These are phyloP conservation scores for Porodaedalea pini DNA, from an alignment of 1,284 basidiomycete genomes.

Conservation along the genomic window DNA sequence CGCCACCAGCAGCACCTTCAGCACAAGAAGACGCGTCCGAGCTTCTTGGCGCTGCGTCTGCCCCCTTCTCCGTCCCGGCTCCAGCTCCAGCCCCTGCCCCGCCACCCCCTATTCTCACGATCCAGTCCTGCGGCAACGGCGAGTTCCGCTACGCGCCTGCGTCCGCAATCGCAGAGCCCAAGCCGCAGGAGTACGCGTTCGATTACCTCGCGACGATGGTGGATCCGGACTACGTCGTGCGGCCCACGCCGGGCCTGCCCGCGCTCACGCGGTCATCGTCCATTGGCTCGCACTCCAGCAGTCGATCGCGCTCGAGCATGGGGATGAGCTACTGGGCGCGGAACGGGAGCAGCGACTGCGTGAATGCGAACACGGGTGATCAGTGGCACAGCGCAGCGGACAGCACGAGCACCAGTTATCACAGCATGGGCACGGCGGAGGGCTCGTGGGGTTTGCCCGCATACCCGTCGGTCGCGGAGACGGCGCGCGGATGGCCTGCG, in stretches of 20 bases:
- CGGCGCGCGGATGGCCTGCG: background rate
- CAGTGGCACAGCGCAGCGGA: slow-evolving; percentile 6
- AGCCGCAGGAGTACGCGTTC: slow-evolving; percentile 8
- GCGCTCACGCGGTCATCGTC: slow-evolving; percentile 18
- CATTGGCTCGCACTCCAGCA: slow-evolving; percentile 17
- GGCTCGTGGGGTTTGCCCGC: background rate
- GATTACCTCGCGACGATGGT: slow-evolving; percentile 8
- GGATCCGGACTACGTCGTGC: background rate
- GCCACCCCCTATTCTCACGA: background rate
- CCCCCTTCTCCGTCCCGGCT: background rate
- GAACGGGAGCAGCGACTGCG: background rate
- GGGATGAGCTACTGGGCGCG: background rate
- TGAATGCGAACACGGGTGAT: background rate
- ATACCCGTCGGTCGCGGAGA: background rate
- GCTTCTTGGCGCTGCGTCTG: background rate
- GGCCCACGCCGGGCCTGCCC: slow-evolving; percentile 5
- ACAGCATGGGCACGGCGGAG: background rate
- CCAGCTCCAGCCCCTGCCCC: background rate
- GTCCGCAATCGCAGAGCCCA: background rate
- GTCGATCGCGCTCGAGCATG: slow-evolving; percentile 14
- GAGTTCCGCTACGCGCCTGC: background rate
- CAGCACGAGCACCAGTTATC: background rate
- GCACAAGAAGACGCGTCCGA: background rate
- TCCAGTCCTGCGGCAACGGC: background rate
- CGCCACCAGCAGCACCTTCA: background rate